Conservation (phyloP, 2,329 filamentous ascomycete species). For the Pochonia chlamydosporia region DNA sequence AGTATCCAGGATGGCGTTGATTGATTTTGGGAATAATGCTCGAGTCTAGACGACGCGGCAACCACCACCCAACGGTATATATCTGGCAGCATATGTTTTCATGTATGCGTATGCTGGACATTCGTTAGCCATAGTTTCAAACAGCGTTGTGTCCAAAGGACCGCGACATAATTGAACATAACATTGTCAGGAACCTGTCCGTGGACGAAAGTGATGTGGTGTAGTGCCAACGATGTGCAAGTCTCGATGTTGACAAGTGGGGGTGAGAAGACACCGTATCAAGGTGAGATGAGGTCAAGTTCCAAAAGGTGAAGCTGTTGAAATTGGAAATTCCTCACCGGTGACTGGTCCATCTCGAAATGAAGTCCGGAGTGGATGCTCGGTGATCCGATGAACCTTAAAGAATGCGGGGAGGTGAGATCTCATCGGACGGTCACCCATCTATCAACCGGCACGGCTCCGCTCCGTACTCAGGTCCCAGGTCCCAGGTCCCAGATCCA, state of each 20-base stretch:
- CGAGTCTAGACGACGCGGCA: not conserved
- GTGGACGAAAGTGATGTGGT: not conserved
- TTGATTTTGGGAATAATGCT: not conserved
- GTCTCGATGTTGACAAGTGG: too few species aligned
- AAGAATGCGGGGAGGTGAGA: not conserved
- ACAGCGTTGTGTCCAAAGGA: not conserved
- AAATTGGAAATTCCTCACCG: not conserved
- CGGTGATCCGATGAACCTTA: not conserved
- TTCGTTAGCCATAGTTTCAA: constrained; percentile 3
- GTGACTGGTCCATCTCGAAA: not conserved
- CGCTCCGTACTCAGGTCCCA: not conserved
- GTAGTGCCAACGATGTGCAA: too few species aligned
- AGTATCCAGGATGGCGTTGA: not conserved
- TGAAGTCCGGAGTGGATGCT: not conserved
- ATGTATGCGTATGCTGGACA: constrained; percentile 2
- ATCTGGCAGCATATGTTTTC: not conserved
- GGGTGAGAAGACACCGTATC: too few species aligned
- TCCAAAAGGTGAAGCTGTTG: too few species aligned
- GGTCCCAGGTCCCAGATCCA: not conserved
- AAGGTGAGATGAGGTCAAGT: too few species aligned
- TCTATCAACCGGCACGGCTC: not conserved
- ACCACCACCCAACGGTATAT: not conserved
- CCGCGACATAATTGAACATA: not conserved
- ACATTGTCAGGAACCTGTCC: not conserved
- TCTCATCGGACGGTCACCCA: not conserved